These are phyloP conservation scores for Perilla frutescens DNA, from an alignment of 257 asterid genomes.

Conservation along the genomic window DNA sequence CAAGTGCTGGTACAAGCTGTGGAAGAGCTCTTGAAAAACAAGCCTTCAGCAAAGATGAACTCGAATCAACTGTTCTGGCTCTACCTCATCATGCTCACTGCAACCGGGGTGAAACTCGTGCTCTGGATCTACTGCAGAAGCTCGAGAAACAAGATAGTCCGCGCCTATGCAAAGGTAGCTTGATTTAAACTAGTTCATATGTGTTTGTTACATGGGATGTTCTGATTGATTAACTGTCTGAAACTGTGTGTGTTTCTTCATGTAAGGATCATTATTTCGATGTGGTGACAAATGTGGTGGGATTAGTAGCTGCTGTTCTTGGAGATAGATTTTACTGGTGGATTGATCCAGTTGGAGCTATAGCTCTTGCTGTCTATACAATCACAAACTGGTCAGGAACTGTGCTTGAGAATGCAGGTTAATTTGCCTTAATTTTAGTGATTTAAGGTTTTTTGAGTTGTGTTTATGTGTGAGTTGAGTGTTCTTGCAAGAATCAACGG, in stretches of 20 bases:
- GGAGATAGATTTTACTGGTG: constrained; percentile 66
- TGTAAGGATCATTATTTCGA: constrained; percentile 66
- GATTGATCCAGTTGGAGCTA: constrained; percentile 75
- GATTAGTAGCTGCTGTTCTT: constrained; percentile 61
- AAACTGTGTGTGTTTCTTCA: too few species aligned
- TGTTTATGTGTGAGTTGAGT: too few species aligned
- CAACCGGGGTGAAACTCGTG: constrained; percentile 60
- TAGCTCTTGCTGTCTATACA: constrained; percentile 58
- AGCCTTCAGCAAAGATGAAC: constrained; percentile 45
- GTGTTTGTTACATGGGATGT: neutral
- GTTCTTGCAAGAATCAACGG: too few species aligned
- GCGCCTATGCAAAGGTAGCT: constrained; percentile 66
- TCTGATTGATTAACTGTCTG: constrained; percentile 5
- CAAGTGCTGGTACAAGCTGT: constrained; percentile 60
- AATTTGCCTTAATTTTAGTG: too few species aligned
- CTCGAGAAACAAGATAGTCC: constrained; percentile 66
- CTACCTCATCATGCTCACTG: constrained; percentile 63
- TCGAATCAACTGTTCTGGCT: constrained; percentile 55
- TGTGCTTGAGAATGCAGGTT: constrained; percentile 70
- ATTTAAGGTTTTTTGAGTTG: too few species aligned
- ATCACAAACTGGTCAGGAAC: constrained; percentile 66
- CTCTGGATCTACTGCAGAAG: constrained; percentile 69
- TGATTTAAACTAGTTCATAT: too few species aligned
- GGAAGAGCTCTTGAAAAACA: constrained; percentile 47
- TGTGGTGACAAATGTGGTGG: constrained; percentile 71